Conservation (phyloP, 768 basidiomycete species). For the Sistotremastrum niveocremeum region DNA sequence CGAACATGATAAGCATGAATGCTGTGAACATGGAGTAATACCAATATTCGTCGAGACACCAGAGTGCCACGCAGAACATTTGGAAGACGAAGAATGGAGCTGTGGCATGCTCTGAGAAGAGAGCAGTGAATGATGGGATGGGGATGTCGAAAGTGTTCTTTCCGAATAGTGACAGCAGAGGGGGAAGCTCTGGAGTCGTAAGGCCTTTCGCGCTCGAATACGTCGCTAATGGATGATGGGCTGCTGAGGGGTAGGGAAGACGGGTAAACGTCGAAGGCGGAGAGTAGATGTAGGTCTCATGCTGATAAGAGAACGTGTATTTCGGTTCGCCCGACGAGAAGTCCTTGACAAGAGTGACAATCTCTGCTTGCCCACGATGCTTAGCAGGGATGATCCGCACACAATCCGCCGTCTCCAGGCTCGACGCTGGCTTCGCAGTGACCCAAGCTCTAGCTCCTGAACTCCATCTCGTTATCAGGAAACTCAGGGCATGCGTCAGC, state of each 20-base stretch:
- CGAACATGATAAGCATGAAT: conserved; percentile 97
- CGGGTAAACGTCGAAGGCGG: conserved; percentile 50
- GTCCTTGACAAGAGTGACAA: conserved; percentile 63
- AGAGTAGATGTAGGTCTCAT: conserved; percentile 75
- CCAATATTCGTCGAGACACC: conserved; percentile 99
- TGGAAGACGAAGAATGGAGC: conserved; percentile 99
- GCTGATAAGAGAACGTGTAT: conserved; percentile 88
- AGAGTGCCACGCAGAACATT: conserved; percentile 91
- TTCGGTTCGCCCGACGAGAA: conserved; percentile 27
- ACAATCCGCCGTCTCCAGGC: conserved; percentile 57
- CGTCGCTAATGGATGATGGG: conserved; percentile 48
- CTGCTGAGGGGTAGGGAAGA: conserved; percentile 79
- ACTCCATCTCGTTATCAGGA: conserved; percentile 85
- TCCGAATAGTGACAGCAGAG: conserved; percentile 60
- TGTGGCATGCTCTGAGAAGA: conserved; percentile 92
- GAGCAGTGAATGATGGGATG: conserved; percentile 82
- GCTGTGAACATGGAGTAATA: conserved; percentile 95
- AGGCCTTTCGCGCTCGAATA: conserved; percentile 49
- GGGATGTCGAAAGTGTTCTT: conserved; percentile 96
- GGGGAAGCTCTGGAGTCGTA: conserved; percentile 28
- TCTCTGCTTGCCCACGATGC: conserved; percentile 83
- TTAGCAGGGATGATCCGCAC: conserved; percentile 68
- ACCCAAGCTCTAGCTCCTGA: conserved; percentile 64
- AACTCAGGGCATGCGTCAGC: conserved; percentile 82
- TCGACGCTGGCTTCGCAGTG: conserved; percentile 57